Base-by-base conservation (phyloP, 495 filamentous ascomycete genomes). In the Terfezia claveryi region DNA sequence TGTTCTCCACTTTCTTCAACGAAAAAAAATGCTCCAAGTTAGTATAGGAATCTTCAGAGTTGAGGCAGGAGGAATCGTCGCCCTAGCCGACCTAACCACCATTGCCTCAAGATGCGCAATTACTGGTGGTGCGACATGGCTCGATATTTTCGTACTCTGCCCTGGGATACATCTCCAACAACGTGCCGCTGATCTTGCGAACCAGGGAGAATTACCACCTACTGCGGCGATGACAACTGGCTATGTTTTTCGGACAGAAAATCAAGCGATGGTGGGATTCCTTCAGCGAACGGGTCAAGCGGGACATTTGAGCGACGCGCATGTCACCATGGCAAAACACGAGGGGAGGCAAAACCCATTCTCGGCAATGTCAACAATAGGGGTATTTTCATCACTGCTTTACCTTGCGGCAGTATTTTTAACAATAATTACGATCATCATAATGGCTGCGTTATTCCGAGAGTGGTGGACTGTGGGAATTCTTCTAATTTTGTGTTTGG, bases 161-260 rank as follows among this genome's bases (percentile, higher is more conserved):
- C 79, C 79, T 0, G 77, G 77, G 2, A 59, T 80, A 49, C 78
- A 81, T 67, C 72, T 71, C 52, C 76, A 80, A 57, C 78, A 80
- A 58, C 62, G 68, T 5, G 77, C 74, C 2, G 36, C 64, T 8
- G 63, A 65, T 17, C 58, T 70, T 27, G 50, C 50, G 23, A 51
- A 51, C 8, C 68, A 67, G 61, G 69, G 67, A 3, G 69, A 65
- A 49, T 59, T 55, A 49, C 63, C 60, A 0, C 55, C 62, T 4
- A 55, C 50, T 14, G 64, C 59, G 5, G 59, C 59, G 9, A 49
- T 66, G 64, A 70, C 57, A 27, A 67, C 58, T 58, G 74, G 66
- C 32, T 71, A 61, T 16, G 67, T 68, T 8, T 72, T 76, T 52
- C 64, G 67, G 14, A 68, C 79, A 51, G 72, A 73, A 51, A 80